Base-by-base conservation (phyloP, 1,139 yeast genomes). In the Saccharomycopsis hybrid region DNA sequence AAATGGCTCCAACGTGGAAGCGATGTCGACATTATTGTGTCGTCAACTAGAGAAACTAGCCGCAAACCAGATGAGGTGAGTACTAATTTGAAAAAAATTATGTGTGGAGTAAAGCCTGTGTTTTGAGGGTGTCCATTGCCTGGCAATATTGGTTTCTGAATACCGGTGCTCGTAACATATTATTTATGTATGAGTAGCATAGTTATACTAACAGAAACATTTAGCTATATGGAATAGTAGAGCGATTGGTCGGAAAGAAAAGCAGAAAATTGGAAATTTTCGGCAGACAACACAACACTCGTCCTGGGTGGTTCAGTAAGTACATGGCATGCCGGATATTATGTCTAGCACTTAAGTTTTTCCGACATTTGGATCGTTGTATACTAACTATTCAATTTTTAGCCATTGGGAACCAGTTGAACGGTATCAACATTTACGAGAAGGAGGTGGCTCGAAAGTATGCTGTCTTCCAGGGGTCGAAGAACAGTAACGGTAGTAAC, bases 31-130 rank as follows among this genome's bases (percentile, higher is more conserved):
- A 70, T 85, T 8, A 74, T 90, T 42, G 92, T 88, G 1, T 83
- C 96, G 29, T 74, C 83, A 1, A 86, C 97, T 0, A 74, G 96
- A 57, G 96, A 90, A 61, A 86, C 95, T 1, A 82, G 89, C 60
- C 76, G 95, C 56, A 90, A 90, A 62, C 97, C 97, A 0, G 96
- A 87, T 62, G 97, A 90, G 62, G 68, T 77, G 50, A 52, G 62
- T 43, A 9, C 7, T 11, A 31, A 31, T 7, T 11, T 7, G 35
- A 11, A 31, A 31, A 11, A 11, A 47, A 29, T 33, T 18, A 5
- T 3, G 3, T 11, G 18, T 18, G 18, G 18, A 18, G 18, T 18
- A 18, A 18, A 18, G 18, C 18, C 18, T 18, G 18, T 18, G 18
- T 18, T 18, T 18, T 18, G 18, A 18, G 18, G 18, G 18, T 18